A percentile compares a stretch with the other conserved stretches of the same genome.
Evolutionary conservation across 306 rosid species (phyloP).

Genomic region (Acacia confusa): DNA sequence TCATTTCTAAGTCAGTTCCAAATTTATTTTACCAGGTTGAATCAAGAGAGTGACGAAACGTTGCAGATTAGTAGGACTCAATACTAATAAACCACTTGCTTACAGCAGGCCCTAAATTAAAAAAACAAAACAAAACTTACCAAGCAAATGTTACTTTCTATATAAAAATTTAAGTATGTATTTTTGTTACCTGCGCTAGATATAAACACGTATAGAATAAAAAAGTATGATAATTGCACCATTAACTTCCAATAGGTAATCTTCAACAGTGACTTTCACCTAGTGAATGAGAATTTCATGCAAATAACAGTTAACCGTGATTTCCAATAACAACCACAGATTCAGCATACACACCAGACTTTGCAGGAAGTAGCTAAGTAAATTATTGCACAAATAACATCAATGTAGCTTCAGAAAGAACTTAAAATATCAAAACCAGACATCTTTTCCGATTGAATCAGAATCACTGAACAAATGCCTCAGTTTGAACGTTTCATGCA

Average conservation of each 20-base stretch:
- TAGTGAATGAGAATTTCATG: neutral
- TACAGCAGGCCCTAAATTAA: neutral
- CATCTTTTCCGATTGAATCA: constrained; percentile 5
- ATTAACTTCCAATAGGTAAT: neutral
- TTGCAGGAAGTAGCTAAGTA: neutral
- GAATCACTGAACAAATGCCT: neutral
- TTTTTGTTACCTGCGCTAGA: neutral
- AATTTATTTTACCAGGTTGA: neutral
- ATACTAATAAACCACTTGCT: neutral
- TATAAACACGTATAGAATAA: constrained; percentile 12
- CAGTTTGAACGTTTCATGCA: neutral
- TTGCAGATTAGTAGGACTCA: neutral
- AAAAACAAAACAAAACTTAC: neutral
- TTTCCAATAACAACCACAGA: constrained; percentile 3
- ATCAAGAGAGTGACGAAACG: neutral
- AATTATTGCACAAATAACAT: constrained; percentile 5
- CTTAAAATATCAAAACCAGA: neutral
- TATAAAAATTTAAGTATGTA: neutral
- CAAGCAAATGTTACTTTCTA: neutral
- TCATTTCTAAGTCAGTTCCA: neutral
- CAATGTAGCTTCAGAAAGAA: constrained; percentile 12
- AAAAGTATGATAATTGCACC: neutral
- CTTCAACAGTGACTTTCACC: neutral
- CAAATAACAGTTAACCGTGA: neutral
- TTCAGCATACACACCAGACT: constrained; percentile 13